Conservation (phyloP, 805 yeast species). For the Lachancea dasiensis region DNA sequence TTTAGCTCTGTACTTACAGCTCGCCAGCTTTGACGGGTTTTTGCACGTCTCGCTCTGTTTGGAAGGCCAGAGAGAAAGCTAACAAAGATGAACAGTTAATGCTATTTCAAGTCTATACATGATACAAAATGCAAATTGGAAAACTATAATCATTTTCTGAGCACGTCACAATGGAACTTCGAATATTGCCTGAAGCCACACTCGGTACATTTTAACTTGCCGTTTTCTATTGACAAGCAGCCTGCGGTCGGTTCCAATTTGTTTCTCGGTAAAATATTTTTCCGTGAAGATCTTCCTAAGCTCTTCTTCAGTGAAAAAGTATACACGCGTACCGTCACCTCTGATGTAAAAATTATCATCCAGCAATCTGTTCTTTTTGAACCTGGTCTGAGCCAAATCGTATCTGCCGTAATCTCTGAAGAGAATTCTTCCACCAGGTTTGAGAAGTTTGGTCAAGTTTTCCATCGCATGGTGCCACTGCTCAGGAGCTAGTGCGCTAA, state of each 20-base stretch:
- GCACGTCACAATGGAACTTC: conserved; percentile 32
- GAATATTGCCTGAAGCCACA: conserved; percentile 94
- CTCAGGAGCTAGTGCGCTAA: conserved; percentile 83
- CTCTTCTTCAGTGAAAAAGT: conserved; percentile 94
- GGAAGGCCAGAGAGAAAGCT: conserved; percentile 8
- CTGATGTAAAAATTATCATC: conserved; percentile 94
- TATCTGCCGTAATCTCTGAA: conserved; percentile 95
- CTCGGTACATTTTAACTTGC: conserved; percentile 89
- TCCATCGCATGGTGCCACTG: conserved; percentile 83
- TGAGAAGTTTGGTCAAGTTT: conserved; percentile 65
- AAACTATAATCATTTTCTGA: not conserved
- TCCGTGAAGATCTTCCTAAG: conserved; percentile 63
- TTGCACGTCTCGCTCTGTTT: conserved; percentile 37
- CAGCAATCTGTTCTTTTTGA: conserved; percentile 77
- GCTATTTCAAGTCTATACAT: not conserved
- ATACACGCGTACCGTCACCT: conserved; percentile 97
- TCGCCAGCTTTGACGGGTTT: conserved; percentile 58
- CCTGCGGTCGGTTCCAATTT: conserved; percentile 85
- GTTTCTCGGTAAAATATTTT: conserved; percentile 56
- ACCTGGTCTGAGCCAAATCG: conserved; percentile 91
- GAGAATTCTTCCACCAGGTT: conserved; percentile 87
- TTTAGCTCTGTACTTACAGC: conserved; percentile 39
- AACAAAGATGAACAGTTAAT: not conserved
- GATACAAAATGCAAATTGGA: not conserved
- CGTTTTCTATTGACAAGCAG: conserved; percentile 87